These are phyloP conservation scores for Penicillium capsulatum DNA, from an alignment of 2,329 filamentous ascomycete species.

Conservation along the genomic window DNA sequence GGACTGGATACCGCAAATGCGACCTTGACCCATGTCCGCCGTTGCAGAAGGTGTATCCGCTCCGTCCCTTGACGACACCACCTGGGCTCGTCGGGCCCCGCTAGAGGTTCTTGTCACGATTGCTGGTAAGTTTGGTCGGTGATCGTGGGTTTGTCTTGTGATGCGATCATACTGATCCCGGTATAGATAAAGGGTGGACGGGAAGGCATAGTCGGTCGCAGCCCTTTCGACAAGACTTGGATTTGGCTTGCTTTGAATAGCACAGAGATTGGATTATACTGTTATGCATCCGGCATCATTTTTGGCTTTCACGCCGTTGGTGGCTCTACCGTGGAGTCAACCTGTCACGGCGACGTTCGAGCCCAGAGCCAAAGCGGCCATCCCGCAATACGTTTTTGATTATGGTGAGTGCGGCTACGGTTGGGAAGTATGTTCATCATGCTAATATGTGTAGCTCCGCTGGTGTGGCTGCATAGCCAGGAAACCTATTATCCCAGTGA, in stretches of 20 bases:
- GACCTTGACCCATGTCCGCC: too few relatives aligned
- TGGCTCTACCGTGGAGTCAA: constrained; percentile 2
- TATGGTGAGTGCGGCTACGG: constrained; percentile 39
- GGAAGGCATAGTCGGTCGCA: too few relatives aligned
- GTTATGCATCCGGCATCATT: constrained; percentile 6
- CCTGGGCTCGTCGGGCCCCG: too few relatives aligned
- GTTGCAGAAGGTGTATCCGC: too few relatives aligned
- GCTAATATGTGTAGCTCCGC: constrained; percentile 39
- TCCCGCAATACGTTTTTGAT: constrained; percentile 45
- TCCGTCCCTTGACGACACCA: too few relatives aligned
- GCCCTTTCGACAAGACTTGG: too few relatives aligned
- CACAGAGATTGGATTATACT: not conserved
- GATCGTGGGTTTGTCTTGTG: not conserved
- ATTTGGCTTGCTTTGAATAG: too few relatives aligned
- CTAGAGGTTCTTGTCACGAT: too few relatives aligned
- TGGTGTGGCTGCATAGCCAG: constrained; percentile 49
- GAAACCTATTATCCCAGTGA: constrained; percentile 51
- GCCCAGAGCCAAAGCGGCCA: constrained; percentile 14
- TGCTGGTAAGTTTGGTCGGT: not conserved
- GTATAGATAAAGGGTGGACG: constrained; percentile 7
- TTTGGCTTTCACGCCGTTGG: constrained; percentile 7
- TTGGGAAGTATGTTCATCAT: not conserved
- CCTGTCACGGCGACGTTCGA: constrained; percentile 1
- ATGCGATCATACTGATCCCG: constrained; percentile 5
- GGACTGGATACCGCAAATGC: too few relatives aligned